Evolutionary conservation across 768 basidiomycete species (phyloP).

Genomic region (Termitomyces sp.): DNA sequence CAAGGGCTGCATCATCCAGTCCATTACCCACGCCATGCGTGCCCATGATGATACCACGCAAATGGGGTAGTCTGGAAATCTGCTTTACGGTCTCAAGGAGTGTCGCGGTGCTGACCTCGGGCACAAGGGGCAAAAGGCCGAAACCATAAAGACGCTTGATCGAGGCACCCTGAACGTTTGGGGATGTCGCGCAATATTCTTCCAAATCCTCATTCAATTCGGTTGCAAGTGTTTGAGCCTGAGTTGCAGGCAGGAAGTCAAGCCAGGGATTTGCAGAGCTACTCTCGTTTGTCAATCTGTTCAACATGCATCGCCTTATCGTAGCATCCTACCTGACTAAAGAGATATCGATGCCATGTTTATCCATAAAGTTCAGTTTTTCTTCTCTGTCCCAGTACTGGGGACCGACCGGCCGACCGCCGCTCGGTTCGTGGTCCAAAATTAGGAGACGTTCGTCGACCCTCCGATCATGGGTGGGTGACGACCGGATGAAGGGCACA

Average conservation of each 20-base stretch:
- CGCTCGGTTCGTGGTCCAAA: constrained; percentile 74
- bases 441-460: constrained; percentile 72
- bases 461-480: constrained; percentile 39
- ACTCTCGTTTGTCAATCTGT: neutral
- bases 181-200: constrained; percentile 69
- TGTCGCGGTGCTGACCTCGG: constrained; percentile 49
- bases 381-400: constrained; percentile 80
- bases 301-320: neutral
- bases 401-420: constrained; percentile 75
- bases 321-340: constrained; percentile 57
- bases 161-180: constrained; percentile 33
- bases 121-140: constrained; percentile 81
- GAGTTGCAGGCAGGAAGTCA: constrained; percentile 72
- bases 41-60: constrained; percentile 80
- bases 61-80: constrained; percentile 59
- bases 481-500: constrained; percentile 65
- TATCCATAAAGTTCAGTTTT: constrained; percentile 84
- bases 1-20: constrained; percentile 74
- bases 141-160: constrained; percentile 78
- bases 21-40: constrained; percentile 76
- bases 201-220: constrained; percentile 79
- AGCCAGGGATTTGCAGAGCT: constrained; percentile 92
- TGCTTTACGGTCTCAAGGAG: constrained; percentile 67
- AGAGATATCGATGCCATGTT: constrained; percentile 75
- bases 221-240: constrained; percentile 64